These are phyloP conservation scores for Xylaria sp. DNA, from an alignment of 2,329 filamentous ascomycete species.

Conservation along the genomic window DNA sequence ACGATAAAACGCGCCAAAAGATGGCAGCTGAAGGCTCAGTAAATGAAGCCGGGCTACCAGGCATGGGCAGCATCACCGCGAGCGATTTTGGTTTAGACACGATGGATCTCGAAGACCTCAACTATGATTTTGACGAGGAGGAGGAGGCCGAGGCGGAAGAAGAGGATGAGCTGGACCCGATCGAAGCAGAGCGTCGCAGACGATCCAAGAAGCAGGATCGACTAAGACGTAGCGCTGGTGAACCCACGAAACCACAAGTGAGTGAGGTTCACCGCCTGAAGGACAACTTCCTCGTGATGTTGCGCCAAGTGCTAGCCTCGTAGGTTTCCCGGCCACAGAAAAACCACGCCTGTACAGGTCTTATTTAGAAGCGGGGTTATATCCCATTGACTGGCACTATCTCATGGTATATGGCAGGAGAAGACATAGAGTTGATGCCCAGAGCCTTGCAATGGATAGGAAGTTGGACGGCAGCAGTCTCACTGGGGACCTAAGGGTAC, in stretches of 20 bases:
- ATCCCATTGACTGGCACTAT: not conserved
- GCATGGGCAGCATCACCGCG: constrained; percentile 72
- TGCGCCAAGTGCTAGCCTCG: constrained; percentile 82
- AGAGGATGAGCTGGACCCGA: constrained; percentile 85
- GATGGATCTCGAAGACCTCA: constrained; percentile 86
- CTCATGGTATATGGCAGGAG: constrained; percentile 7
- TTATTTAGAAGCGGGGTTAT: not conserved
- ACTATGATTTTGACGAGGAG: constrained; percentile 78
- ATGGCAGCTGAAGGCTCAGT: constrained; percentile 87
- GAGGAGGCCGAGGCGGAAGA: constrained; percentile 75
- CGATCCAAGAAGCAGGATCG: constrained; percentile 82
- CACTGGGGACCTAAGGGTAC: not conserved
- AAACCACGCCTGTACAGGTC: not conserved
- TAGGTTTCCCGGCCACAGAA: constrained; percentile 52
- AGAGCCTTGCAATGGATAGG: constrained; percentile 11
- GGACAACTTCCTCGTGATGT: constrained; percentile 83
- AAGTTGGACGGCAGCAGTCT: constrained; percentile 1
- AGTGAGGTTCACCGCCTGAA: constrained; percentile 81
- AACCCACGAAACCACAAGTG: constrained; percentile 84
- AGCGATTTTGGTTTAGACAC: constrained; percentile 91
- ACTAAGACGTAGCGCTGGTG: constrained; percentile 81
- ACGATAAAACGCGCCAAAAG: constrained; percentile 97
- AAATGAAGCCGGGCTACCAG: constrained; percentile 61
- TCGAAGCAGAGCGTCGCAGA: constrained; percentile 84
- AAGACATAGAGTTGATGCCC: constrained; percentile 12